These are phyloP conservation scores for Leccinum subgranulosum DNA, from an alignment of 768 basidiomycete genomes.

Conservation along the genomic window DNA sequence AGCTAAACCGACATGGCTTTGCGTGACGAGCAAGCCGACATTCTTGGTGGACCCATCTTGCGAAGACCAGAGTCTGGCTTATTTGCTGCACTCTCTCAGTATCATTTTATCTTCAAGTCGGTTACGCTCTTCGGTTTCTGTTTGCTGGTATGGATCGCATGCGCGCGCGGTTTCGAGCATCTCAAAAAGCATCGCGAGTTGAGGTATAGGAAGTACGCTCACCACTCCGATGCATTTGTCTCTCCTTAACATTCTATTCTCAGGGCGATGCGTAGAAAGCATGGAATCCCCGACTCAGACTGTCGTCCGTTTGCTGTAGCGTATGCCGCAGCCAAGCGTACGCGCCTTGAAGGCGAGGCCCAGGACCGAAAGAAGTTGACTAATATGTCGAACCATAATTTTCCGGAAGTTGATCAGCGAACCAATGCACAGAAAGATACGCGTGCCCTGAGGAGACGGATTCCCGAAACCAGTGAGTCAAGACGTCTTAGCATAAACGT, in stretches of 20 bases:
- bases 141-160: conserved; percentile 34
- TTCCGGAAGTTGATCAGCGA: conserved; percentile 25
- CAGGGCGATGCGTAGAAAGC: conserved; percentile 69
- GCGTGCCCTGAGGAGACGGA: conserved; percentile 40
- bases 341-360: conserved; percentile 52
- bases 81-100: conserved; percentile 32
- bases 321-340: conserved; percentile 66
- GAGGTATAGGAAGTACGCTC: conserved; percentile 59
- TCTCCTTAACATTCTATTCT: conserved; percentile 14
- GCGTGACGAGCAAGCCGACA: conserved; percentile 65
- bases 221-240: neutral
- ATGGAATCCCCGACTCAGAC: conserved; percentile 84
- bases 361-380: conserved; percentile 35
- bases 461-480: conserved; percentile 46
- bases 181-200: conserved; percentile 60
- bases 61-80: conserved; percentile 32
- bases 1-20: conserved; percentile 39
- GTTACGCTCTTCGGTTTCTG: conserved; percentile 35
- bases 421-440: conserved; percentile 34
- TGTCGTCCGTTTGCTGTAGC: conserved; percentile 83
- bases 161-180: conserved; percentile 40
- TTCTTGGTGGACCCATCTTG: conserved; percentile 57
- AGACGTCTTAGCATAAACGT: conserved; percentile 16
- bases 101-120: conserved; percentile 36
- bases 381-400: conserved; percentile 24